phyloP scores from a whole-genome alignment of 768 basidiomycete genomes.

The Hebeloma cylindrosporum region DNA sequence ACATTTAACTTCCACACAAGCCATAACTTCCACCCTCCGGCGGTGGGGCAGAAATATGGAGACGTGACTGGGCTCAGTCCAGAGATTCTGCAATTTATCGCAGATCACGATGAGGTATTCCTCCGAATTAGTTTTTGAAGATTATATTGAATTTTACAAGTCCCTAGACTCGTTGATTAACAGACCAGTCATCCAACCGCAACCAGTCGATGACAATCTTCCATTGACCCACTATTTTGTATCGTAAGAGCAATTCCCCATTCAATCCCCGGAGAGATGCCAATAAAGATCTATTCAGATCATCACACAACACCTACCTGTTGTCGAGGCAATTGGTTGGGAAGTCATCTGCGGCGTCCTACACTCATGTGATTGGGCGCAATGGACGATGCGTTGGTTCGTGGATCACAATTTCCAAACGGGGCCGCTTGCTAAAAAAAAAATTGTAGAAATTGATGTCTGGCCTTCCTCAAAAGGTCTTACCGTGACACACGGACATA shows the following conservation, averaged over 20 bases:
- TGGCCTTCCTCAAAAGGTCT: slow-evolving; percentile 57
- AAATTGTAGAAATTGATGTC: slow-evolving; percentile 55
- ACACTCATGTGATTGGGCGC: slow-evolving; percentile 52
- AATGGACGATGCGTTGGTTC: slow-evolving; percentile 55
- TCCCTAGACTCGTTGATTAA: slow-evolving; percentile 35
- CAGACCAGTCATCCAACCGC: slow-evolving; percentile 36
- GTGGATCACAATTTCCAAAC: background rate
- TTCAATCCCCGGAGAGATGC: slow-evolving; percentile 3
- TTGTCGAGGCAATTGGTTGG: slow-evolving; percentile 58
- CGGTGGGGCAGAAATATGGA: slow-evolving; percentile 14
- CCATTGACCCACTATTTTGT: slow-evolving; percentile 59
- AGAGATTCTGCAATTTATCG: slow-evolving; percentile 37
- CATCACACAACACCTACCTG: slow-evolving; percentile 70
- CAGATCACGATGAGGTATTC: slow-evolving; percentile 31
- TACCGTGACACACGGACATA: slow-evolving; percentile 62
- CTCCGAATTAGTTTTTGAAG: background rate
- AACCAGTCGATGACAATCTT: slow-evolving; percentile 39
- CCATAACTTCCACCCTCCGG: slow-evolving; percentile 29
- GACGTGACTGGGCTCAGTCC: slow-evolving; percentile 37
- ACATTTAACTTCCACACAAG: slow-evolving; percentile 34
- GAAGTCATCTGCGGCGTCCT: slow-evolving; percentile 50
- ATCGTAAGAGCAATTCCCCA: slow-evolving; percentile 45
- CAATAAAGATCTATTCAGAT: slow-evolving; percentile 32
- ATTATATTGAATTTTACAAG: slow-evolving; percentile 19
- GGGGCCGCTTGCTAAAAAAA: background rate